Base-by-base conservation (phyloP, 495 filamentous ascomycete species). In the Aspergillus affinis region DNA sequence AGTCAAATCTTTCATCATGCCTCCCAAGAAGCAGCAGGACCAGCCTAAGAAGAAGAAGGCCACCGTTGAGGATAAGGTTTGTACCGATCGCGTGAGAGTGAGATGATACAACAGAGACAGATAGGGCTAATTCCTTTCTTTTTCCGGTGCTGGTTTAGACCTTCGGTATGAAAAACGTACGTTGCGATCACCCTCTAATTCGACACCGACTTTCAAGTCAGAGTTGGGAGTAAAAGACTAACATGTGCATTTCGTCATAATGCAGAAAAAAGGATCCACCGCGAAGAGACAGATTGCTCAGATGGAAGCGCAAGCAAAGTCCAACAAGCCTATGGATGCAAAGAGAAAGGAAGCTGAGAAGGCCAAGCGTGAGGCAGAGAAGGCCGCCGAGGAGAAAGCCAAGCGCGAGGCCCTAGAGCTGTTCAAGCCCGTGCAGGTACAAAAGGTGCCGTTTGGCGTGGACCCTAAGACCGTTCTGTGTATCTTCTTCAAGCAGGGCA, bases 401-500 rank as follows among this genome's bases (percentile, higher is more conserved):
- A 86, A 84, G 69, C 86, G 86, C 65, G 88, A 93, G 62, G 83
- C 89, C 0, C 79, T 84, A 9, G 91, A 98, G 10, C 81, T 99
- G 46, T 95, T 95, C 82, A 97, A 94, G 77, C 93, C 94, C 4
- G 88, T 94, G 9, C 92, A 97, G 75, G 85, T 90, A 8, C 94
- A 99, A 71, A 99, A 97, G 74, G 92, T 98, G 23, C 90, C 94
- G 18, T 97, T 98, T 68, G 94, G 94, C 53, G 95, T 98, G 21
- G 94, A 99, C 68, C 94, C 94, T 6, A 99, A 98, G 83, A 98
- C 93, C 0, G 90, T 99, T n/a, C 75, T 99, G 23, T 99, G 94
- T 70, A 82, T 91, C 36, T 98, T 95, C 78, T 96, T 82, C 84
- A 97, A 97, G 78, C 93, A 95, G 75, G 95, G 95, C 6, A 86